Evolutionary conservation across 371 early-diverging fungal species (phyloP).

Genomic region (Mucor circinelloides): DNA sequence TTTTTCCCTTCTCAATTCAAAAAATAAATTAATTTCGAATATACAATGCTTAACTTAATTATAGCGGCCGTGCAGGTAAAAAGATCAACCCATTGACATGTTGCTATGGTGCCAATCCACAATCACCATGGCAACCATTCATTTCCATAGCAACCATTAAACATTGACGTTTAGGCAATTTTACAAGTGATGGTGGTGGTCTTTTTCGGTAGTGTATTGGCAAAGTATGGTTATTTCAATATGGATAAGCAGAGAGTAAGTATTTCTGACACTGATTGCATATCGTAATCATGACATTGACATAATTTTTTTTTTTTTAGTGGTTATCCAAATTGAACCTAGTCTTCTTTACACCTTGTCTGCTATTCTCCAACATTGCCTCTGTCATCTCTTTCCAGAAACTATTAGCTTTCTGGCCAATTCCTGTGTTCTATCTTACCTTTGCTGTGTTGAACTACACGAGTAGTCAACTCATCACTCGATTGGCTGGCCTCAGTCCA

Average conservation of each 20-base stretch:
- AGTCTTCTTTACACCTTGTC: conserved; percentile 76
- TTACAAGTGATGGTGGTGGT: conserved; percentile 56
- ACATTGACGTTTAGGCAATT: conserved; percentile 43
- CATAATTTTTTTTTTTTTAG: conserved; percentile 36
- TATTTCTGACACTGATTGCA: not conserved
- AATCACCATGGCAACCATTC: not conserved
- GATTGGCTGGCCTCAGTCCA: conserved; percentile 46
- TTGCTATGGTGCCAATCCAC: not conserved
- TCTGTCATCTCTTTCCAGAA: conserved; percentile 61
- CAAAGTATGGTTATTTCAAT: conserved; percentile 48
- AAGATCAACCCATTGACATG: not conserved
- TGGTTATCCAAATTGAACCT: conserved; percentile 71
- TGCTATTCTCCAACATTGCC: conserved; percentile 75
- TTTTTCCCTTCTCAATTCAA: not conserved
- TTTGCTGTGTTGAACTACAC: conserved; percentile 42
- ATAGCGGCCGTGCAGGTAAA: conserved; percentile 31
- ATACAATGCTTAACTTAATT: conserved; percentile 19
- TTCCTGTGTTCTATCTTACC: conserved; percentile 63
- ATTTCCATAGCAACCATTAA: not conserved
- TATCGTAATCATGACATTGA: not conserved
- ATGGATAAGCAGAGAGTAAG: conserved; percentile 56
- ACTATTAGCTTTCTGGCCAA: conserved; percentile 71
- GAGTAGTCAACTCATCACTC: conserved; percentile 41
- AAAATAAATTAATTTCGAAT: not conserved
- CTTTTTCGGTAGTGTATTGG: conserved; percentile 47